Conservation (phyloP, 2,329 filamentous ascomycete species). For the Alternaria sp. region DNA sequence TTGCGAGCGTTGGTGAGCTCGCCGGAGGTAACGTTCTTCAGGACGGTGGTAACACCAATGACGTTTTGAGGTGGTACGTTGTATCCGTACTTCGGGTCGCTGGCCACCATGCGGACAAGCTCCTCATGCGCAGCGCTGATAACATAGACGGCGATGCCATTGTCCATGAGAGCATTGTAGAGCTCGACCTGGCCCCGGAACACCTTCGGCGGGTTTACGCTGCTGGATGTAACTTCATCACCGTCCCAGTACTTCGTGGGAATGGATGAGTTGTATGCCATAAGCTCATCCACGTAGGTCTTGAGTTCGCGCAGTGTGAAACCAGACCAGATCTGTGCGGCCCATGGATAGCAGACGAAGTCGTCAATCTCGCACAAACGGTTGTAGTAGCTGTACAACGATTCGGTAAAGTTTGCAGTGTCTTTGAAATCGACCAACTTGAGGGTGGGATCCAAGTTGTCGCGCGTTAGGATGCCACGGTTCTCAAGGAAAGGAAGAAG, state of each 20-base stretch:
- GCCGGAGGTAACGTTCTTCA: conserved; percentile 34
- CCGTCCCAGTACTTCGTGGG: conserved; percentile 36
- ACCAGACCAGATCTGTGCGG: conserved; percentile 37
- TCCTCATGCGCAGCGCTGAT: conserved; percentile 40
- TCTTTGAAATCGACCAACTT: conserved; percentile 43
- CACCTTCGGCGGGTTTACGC: conserved; percentile 30
- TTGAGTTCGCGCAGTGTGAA: conserved; percentile 35
- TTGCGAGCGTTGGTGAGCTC: conserved; percentile 34
- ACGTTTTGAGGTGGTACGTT: conserved; percentile 39
- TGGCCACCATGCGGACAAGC: conserved; percentile 41
- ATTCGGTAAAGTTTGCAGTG: conserved; percentile 38
- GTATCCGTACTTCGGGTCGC: conserved; percentile 42
- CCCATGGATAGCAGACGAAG: conserved; percentile 41
- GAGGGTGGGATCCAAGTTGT: conserved; percentile 35
- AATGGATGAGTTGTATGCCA: conserved; percentile 33
- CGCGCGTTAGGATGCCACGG: conserved; percentile 38
- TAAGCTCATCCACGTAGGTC: conserved; percentile 37
- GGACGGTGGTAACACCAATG: conserved; percentile 39
- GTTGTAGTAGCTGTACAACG: conserved; percentile 40
- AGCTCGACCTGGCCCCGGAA: conserved; percentile 37
- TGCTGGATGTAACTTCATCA: conserved; percentile 26
- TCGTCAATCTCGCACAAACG: conserved; percentile 39
- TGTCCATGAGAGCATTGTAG: conserved; percentile 37
- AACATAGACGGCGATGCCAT: conserved; percentile 40
- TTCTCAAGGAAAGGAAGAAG: conserved; percentile 40